Percentiles rank a stretch among this genome's conserved stretches.
Evolutionary conservation across 2,329 filamentous ascomycete species (phyloP).

Genomic region (Fusarium longipes): DNA sequence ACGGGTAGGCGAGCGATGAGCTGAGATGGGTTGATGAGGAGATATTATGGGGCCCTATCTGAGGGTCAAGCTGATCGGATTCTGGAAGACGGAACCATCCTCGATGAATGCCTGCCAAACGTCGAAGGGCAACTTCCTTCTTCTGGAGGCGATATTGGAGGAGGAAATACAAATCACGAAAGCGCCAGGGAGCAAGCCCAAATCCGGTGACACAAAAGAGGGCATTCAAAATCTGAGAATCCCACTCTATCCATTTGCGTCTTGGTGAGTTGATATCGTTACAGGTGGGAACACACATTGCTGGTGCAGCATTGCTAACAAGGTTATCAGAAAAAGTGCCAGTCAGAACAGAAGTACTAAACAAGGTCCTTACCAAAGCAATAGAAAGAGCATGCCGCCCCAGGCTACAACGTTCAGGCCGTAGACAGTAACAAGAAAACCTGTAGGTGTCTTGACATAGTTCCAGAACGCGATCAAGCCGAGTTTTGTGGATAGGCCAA

Average conservation of each 20-base stretch:
- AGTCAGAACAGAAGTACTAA: not conserved
- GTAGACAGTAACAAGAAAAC: slow-evolving; percentile 82
- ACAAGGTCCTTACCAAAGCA: slow-evolving; percentile 72
- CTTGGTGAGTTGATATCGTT: slow-evolving; percentile 79
- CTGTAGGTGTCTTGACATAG: slow-evolving; percentile 79
- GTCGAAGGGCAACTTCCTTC: slow-evolving; percentile 68
- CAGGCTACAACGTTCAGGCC: slow-evolving; percentile 86
- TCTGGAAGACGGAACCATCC: slow-evolving; percentile 80
- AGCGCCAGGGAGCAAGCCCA: slow-evolving; percentile 85
- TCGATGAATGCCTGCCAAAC: slow-evolving; percentile 78
- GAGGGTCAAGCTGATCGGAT: slow-evolving; percentile 67
- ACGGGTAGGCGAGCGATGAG: slow-evolving; percentile 61
- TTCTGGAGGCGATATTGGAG: slow-evolving; percentile 69
- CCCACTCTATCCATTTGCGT: slow-evolving; percentile 86
- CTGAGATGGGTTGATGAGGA: slow-evolving; percentile 54
- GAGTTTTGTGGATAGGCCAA: slow-evolving; percentile 67
- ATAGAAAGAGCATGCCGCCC: slow-evolving; percentile 90
- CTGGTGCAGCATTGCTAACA: slow-evolving; percentile 58
- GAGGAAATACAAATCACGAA: slow-evolving; percentile 81
- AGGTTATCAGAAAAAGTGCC: slow-evolving; percentile 15
- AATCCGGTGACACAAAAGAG: slow-evolving; percentile 91
- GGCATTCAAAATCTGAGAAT: slow-evolving; percentile 81
- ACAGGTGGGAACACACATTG: slow-evolving; percentile 78
- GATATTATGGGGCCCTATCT: slow-evolving; percentile 65
- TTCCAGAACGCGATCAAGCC: slow-evolving; percentile 73